A percentile compares a stretch with the other conserved stretches of the same genome.
Conservation (phyloP, 768 basidiomycete species). For the Imleria badia region DNA sequence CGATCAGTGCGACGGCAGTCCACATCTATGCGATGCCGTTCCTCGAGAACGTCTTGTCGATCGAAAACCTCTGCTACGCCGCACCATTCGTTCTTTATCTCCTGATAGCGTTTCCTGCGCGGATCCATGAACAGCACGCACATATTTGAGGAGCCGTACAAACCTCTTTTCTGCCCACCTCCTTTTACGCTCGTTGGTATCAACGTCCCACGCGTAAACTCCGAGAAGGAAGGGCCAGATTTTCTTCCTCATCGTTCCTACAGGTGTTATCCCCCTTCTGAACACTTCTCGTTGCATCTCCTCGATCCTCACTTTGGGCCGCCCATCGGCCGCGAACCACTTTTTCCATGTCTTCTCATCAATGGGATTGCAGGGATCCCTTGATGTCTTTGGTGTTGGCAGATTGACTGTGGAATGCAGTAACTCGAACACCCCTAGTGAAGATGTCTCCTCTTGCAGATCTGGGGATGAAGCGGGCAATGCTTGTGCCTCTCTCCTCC, state of each 20-base stretch:
- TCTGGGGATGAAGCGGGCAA: constrained; percentile 52
- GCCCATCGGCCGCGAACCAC: constrained; percentile 78
- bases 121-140: constrained; percentile 8
- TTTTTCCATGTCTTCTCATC: constrained; percentile 68
- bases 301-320: constrained; percentile 60
- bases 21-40: constrained; percentile 93
- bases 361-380: constrained; percentile 78
- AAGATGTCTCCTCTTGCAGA: constrained; percentile 62
- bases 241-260: constrained; percentile 59
- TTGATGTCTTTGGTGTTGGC: constrained; percentile 78
- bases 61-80: constrained; percentile 80
- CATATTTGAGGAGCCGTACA: constrained; percentile 11
- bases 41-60: constrained; percentile 78
- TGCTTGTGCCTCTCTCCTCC: constrained; percentile 74
- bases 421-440: constrained; percentile 86
- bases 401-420: constrained; percentile 76
- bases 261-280: constrained; percentile 61
- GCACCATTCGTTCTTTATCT: constrained; percentile 79
- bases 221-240: constrained; percentile 92
- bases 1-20: constrained; percentile 97
- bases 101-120: constrained; percentile 65
- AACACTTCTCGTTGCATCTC: constrained; percentile 81
- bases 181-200: constrained; percentile 54
- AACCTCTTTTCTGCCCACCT: constrained; percentile 68
- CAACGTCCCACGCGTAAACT: constrained; percentile 78